phyloP scores from a whole-genome alignment of 1,139 yeast genomes.

The Diutina ranongensis region DNA sequence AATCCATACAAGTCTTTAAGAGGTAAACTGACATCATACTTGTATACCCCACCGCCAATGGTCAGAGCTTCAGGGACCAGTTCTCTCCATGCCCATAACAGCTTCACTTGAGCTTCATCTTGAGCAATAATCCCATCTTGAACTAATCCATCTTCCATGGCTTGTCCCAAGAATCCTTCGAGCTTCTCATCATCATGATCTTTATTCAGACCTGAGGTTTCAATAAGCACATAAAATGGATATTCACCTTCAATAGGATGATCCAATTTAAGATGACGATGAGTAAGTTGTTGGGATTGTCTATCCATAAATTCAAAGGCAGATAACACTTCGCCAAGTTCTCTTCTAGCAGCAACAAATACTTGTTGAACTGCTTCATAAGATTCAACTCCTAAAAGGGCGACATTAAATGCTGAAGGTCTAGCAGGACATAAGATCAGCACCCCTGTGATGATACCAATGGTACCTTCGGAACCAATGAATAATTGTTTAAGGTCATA shows the following conservation, averaged over 20 bases:
- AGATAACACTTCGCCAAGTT: conserved; percentile 74
- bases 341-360: conserved; percentile 68
- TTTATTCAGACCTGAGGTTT: conserved; percentile 86
- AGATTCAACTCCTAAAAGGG: conserved; percentile 72
- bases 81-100: conserved; percentile 94
- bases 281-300: conserved; percentile 57
- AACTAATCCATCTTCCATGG: conserved; percentile 77
- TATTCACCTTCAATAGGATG: conserved; percentile 72
- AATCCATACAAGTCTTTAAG: conserved; percentile 66
- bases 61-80: conserved; percentile 83
- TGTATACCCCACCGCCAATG: conserved; percentile 85
- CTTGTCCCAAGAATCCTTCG: conserved; percentile 68
- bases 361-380: conserved; percentile 77
- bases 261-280: conserved; percentile 37
- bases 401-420: conserved; percentile 80
- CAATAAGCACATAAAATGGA: conserved; percentile 85
- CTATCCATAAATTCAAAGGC: conserved; percentile 95
- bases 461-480: conserved; percentile 88
- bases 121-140: conserved; percentile 92
- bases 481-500: conserved; percentile 85
- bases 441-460: conserved; percentile 84
- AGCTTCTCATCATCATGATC: conserved; percentile 74
- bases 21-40: conserved; percentile 90
- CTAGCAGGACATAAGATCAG: conserved; percentile 88
- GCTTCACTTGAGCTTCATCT: conserved; percentile 75